Evolutionary conservation across 805 yeast genomes (phyloP).

Genomic region (Suhomyces canberraensis): DNA sequence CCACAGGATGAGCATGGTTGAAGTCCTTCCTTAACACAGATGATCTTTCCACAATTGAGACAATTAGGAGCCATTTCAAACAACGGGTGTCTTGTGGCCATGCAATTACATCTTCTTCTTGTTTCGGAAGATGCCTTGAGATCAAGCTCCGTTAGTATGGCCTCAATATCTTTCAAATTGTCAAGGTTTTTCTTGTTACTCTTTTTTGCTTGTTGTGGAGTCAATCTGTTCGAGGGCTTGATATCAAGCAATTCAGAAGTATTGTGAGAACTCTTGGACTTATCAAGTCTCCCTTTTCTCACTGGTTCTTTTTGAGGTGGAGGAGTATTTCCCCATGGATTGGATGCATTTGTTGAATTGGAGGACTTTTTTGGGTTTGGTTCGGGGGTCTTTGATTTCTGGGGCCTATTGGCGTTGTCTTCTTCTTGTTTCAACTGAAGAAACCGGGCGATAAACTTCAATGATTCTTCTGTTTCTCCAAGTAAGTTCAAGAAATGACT

Average conservation of each 20-base stretch:
- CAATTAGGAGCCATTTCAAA: conserved; percentile 93
- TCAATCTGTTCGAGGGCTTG: conserved; percentile 28
- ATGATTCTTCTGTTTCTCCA: conserved; percentile 55
- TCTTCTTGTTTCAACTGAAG: conserved; percentile 36
- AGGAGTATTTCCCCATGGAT: conserved; percentile 1
- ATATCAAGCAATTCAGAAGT: conserved; percentile 47
- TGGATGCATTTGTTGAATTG: neutral
- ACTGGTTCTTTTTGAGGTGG: conserved; percentile 4
- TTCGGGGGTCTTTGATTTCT: conserved; percentile 1
- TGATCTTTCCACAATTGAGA: conserved; percentile 88
- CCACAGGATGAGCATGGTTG: conserved; percentile 90
- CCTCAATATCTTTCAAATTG: conserved; percentile 60
- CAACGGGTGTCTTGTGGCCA: conserved; percentile 84
- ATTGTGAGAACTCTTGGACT: conserved; percentile 27
- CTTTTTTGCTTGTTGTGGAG: conserved; percentile 26
- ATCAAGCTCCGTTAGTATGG: conserved; percentile 55
- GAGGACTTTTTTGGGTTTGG: neutral
- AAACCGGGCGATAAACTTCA: conserved; percentile 46
- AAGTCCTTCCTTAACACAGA: conserved; percentile 85
- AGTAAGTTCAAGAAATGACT: conserved; percentile 53
- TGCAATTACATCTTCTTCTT: conserved; percentile 63
- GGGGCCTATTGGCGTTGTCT: conserved; percentile 2
- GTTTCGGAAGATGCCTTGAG: conserved; percentile 13
- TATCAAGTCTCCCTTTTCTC: conserved; percentile 10
- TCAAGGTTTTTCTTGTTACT: conserved; percentile 48